These are phyloP conservation scores for Boletellus deceptivus DNA, from an alignment of 1,284 basidiomycete species.

Conservation along the genomic window DNA sequence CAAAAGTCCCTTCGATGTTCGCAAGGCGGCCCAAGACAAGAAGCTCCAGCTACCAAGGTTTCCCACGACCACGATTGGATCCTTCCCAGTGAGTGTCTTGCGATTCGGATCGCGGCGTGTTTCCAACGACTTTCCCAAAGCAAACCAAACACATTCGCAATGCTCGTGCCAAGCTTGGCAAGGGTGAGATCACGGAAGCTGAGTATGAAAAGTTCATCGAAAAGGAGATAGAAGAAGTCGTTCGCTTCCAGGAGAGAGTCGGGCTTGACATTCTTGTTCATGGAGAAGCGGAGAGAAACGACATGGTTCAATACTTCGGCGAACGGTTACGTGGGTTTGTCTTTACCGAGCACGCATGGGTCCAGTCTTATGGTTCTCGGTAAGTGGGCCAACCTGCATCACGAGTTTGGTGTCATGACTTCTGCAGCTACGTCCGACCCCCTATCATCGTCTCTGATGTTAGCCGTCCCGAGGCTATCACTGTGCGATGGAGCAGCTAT, in stretches of 20 bases:
- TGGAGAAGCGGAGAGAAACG: constrained; percentile 98
- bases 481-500: constrained; percentile 96
- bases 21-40: constrained; percentile 89
- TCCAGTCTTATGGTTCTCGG: constrained; percentile 96
- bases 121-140: constrained; percentile 34
- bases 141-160: constrained; percentile 99
- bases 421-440: constrained; percentile 91
- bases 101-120: background rate
- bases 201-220: constrained; percentile 99
- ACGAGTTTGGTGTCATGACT: constrained; percentile 24
- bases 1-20: constrained; percentile 86
- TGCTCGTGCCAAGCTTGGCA: constrained; percentile 93
- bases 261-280: constrained; percentile 98
- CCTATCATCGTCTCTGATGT: constrained; percentile 99
- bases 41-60: constrained; percentile 93
- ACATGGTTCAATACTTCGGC: constrained; percentile 99
- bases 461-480: constrained; percentile 91
- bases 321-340: constrained; percentile 95
- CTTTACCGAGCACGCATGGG: constrained; percentile 99
- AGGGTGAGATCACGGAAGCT: constrained; percentile 84
- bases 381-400: constrained; percentile 34
- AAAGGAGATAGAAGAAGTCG: constrained; percentile 94
- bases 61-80: constrained; percentile 98
- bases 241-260: constrained; percentile 95
- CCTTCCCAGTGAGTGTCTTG: constrained; percentile 75